These are phyloP conservation scores for Eragrostis tef DNA, from an alignment of 202 grass and related monocot species.

Conservation along the genomic window DNA sequence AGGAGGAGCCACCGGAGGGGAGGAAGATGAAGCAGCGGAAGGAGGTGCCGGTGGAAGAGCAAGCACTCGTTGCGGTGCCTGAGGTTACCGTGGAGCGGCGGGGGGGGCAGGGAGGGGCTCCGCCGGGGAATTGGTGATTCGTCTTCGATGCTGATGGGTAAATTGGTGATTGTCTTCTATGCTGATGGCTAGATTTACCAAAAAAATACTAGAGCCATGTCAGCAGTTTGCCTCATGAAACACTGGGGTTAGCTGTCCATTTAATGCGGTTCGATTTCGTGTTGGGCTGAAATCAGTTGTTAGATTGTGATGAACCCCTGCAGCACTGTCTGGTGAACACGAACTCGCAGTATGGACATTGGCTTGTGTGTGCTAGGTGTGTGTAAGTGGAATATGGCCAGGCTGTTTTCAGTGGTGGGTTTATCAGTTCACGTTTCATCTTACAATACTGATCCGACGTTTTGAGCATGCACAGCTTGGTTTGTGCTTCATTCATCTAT, in stretches of 20 bases:
- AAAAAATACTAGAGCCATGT: background rate
- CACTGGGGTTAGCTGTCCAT: background rate
- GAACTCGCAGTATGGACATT: background rate
- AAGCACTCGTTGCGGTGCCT: conserved; percentile 57
- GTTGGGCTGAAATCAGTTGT: conserved; percentile 3
- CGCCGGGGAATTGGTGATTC: conserved; percentile 44
- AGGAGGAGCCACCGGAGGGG: conserved; percentile 53
- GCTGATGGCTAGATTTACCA: background rate
- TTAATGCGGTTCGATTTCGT: background rate
- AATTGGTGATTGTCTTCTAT: background rate
- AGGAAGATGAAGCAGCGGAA: conserved; percentile 43
- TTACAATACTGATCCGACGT: background rate
- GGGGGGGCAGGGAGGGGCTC: conserved; percentile 58
- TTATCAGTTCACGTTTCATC: conserved; percentile 10
- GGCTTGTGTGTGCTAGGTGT: background rate
- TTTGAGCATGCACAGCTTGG: conserved; percentile 7
- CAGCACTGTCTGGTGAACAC: conserved; percentile 21
- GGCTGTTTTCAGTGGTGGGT: conserved; percentile 5
- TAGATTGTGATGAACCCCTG: background rate
- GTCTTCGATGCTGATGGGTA: background rate
- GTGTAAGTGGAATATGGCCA: conserved; percentile 11
- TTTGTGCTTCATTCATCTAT: conserved; percentile 32
- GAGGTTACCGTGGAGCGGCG: conserved; percentile 71
- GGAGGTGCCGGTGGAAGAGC: conserved; percentile 50
- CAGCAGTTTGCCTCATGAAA: background rate